Base-by-base conservation (phyloP, 2,329 filamentous ascomycete species). In the Coniella vitis region DNA sequence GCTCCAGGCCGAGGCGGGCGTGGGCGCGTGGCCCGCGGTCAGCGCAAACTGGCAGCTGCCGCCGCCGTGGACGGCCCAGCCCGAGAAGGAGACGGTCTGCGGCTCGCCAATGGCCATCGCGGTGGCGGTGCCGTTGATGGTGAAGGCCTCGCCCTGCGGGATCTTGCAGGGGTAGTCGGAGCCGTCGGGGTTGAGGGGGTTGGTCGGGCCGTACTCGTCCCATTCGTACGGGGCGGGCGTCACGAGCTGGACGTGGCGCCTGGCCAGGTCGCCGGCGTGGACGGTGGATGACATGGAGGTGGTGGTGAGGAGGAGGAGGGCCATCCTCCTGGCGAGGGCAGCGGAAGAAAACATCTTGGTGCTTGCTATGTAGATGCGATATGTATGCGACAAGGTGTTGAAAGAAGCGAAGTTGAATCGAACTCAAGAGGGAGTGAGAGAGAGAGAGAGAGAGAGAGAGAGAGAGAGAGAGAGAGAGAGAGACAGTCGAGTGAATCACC, bases 101-200 rank as follows among this genome's bases (percentile, higher is more conserved):
- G 62, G 48, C 22, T 73, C 67, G 7, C 85, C 85, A 14, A 81
- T 71, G 5, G 72, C 69, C 70, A 84, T 80, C 4, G 67, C 60
- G 51, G 83, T 82, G 53, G 64, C 63, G 16, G 55, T 56, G 9
- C 64, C 63, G 13, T 69, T 62, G 20, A 70, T 68, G 12, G 70
- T 66, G 8, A 71, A 70, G 47, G 56, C 47, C 3, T 53, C 42
- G 2, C 61, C 61, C 3, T 54, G 51, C 8, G 76, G 72, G 34
- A 73, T 69, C 61, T 87, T 85, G 74, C 86, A 90, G 1, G 86
- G 86, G 57, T 81, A 90, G 60, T 88, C 74, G 14, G 63, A 68
- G 4, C 80, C 81, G 32, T 65, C 63, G 0, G 69, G 63, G 1
- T 63, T 63, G 19, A 89, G 69, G 1, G 86, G 86, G 62, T 81